A percentile compares a stretch with the other conserved stretches of the same genome.
These are phyloP conservation scores for Collybia mongolica DNA, from an alignment of 768 basidiomycete genomes.

Conservation along the genomic window DNA sequence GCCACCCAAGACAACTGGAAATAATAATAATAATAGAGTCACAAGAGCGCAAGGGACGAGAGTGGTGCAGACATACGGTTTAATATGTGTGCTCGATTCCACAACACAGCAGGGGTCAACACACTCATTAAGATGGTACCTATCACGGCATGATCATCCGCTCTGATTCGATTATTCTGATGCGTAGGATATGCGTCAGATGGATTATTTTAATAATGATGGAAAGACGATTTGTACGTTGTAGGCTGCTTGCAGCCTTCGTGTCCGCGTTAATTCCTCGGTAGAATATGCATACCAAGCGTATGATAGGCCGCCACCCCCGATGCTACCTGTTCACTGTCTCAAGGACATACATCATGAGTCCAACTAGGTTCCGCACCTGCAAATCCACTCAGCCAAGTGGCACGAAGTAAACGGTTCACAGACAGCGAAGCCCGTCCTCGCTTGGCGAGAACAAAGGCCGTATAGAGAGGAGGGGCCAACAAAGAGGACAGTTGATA, in stretches of 20 bases:
- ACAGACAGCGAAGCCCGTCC: slow-evolving; percentile 54
- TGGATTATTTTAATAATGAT: slow-evolving; percentile 2
- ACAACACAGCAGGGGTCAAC: slow-evolving; percentile 67
- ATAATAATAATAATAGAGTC: neutral
- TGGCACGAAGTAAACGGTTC: slow-evolving; percentile 66
- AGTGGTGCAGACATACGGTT: slow-evolving; percentile 45
- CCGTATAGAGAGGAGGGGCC: slow-evolving; percentile 59
- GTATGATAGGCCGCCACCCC: slow-evolving; percentile 60
- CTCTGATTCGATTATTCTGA: slow-evolving; percentile 57
- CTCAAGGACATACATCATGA: slow-evolving; percentile 1
- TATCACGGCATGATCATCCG: slow-evolving; percentile 75
- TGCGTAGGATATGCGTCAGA: neutral
- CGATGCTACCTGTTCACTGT: slow-evolving; percentile 38
- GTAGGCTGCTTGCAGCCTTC: slow-evolving; percentile 53
- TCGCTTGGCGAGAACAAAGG: slow-evolving; percentile 50
- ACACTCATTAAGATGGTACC: slow-evolving; percentile 65
- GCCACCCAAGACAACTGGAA: slow-evolving; percentile 67
- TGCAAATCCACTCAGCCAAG: slow-evolving; percentile 66
- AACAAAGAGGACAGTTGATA: slow-evolving; percentile 68
- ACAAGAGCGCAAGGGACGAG: neutral
- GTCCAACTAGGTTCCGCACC: slow-evolving; percentile 35
- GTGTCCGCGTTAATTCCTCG: slow-evolving; percentile 44
- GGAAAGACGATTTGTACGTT: slow-evolving; percentile 43
- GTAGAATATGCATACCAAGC: slow-evolving; percentile 54
- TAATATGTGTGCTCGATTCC: slow-evolving; percentile 63